Conservation (phyloP, 2,329 filamentous ascomycete species). For the Graphilbum ipis-grandicollis region DNA sequence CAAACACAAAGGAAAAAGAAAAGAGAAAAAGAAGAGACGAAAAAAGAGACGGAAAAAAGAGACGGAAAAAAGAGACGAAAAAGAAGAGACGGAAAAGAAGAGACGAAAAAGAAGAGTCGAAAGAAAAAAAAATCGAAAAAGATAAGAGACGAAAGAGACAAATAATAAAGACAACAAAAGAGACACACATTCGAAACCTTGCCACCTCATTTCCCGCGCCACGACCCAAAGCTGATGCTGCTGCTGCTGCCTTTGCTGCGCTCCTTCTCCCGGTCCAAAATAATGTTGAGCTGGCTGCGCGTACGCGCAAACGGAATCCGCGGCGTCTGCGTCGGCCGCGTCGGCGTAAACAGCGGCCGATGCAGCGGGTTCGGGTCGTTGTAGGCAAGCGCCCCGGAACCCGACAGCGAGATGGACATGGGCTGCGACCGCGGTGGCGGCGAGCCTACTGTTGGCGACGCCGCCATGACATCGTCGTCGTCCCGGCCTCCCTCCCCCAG, state of each 20-base stretch:
- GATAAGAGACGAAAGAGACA: too few relatives aligned
- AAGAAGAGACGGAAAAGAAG: too few relatives aligned
- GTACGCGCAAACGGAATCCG: conserved; percentile 34
- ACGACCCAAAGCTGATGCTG: conserved; percentile 6
- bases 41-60: too few relatives aligned
- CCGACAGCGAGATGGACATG: neutral
- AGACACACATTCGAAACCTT: too few relatives aligned
- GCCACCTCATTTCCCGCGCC: neutral
- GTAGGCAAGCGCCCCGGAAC: conserved; percentile 2
- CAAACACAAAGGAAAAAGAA: neutral
- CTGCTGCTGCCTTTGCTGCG: too few relatives aligned
- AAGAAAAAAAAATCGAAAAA: too few relatives aligned
- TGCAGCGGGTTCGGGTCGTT: conserved; percentile 15
- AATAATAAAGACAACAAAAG: too few relatives aligned
- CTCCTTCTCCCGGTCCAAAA: conserved; percentile 35
- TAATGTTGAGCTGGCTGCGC: conserved; percentile 41
- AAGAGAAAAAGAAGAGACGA: neutral
- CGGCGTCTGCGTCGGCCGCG: conserved; percentile 26
- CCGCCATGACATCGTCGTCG: neutral
- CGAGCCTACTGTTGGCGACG: too few relatives aligned
- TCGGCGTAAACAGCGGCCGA: conserved; percentile 26
- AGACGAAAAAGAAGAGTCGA: too few relatives aligned
- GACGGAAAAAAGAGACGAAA: too few relatives aligned
- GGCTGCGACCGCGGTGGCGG: neutral
- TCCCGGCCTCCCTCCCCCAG: too few relatives aligned